These are phyloP conservation scores for Durio zibethinus DNA, from an alignment of 345 rosid genomes.

Conservation along the genomic window DNA sequence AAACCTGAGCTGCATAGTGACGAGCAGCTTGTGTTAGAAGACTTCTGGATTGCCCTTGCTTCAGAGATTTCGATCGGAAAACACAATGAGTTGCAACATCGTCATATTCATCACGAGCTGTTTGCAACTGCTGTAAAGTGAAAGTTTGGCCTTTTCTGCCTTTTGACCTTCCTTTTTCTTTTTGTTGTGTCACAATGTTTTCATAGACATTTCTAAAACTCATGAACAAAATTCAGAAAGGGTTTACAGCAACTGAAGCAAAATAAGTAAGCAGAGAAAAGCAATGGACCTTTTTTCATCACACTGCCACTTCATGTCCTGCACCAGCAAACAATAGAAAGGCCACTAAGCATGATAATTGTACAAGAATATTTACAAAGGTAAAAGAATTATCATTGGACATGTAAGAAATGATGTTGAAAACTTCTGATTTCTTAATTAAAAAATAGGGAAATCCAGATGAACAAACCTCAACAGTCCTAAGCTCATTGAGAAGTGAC, in stretches of 20 bases:
- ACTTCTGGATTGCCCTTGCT: constrained; percentile 90
- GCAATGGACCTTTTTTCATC: constrained; percentile 79
- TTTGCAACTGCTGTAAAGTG: constrained; percentile 54
- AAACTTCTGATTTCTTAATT: constrained; percentile 7
- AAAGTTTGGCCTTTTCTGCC: constrained; percentile 61
- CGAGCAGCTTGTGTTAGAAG: constrained; percentile 95
- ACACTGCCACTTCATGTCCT: constrained; percentile 99
- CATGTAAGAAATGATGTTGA: constrained; percentile 5
- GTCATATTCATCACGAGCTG: constrained; percentile 71
- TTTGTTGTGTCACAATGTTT: constrained; percentile 68
- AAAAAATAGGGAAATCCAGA: constrained; percentile 10
- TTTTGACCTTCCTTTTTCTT: constrained; percentile 77
- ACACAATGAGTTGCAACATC: constrained; percentile 86
- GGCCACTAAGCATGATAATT: constrained; percentile 15
- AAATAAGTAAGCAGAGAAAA: constrained; percentile 9
- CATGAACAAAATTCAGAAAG: constrained; percentile 23
- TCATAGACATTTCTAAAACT: constrained; percentile 70
- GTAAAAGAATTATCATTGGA: neutral
- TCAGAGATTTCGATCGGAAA: constrained; percentile 89
- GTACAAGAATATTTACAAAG: neutral
- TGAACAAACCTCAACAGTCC: constrained; percentile 85
- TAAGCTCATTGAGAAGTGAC: constrained; percentile 85
- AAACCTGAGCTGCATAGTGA: constrained; percentile 98
- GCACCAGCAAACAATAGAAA: constrained; percentile 29
- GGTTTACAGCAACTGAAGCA: constrained; percentile 19